Evolutionary conservation across 2,329 filamentous ascomycete genomes (phyloP).

Genomic region (Didymella pinodella): DNA sequence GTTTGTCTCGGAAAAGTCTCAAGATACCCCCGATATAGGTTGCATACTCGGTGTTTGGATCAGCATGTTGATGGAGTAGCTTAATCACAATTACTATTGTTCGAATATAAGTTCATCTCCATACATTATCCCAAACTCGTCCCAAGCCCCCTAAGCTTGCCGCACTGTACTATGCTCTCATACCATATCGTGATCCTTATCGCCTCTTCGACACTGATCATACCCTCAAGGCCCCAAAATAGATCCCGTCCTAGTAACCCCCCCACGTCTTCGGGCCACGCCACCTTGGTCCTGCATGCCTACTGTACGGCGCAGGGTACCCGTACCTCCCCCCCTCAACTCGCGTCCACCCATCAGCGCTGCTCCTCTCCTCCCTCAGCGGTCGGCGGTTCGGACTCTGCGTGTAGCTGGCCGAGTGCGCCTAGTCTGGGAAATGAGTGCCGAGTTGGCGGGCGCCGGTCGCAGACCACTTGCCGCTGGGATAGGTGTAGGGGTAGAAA

Average conservation of each 20-base stretch:
- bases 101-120: background rate
- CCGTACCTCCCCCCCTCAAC: background rate
- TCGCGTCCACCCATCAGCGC: background rate
- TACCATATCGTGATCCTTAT: no score
- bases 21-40: constrained; percentile 21
- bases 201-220: no score
- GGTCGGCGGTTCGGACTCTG: background rate
- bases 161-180: no score
- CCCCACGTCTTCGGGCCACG: background rate
- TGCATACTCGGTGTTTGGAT: constrained; percentile 13
- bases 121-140: no score
- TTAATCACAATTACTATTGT: background rate
- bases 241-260: background rate
- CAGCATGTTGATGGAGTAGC: constrained; percentile 5
- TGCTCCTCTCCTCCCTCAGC: background rate
- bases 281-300: background rate
- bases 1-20: constrained; percentile 23
- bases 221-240: background rate
- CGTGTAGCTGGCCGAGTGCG: background rate
- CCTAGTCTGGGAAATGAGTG: constrained; percentile 2
- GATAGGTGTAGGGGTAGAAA: background rate
- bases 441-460: background rate
- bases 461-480: no score
- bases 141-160: no score
- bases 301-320: background rate